phyloP scores from a whole-genome alignment of 192 early-diverging fungal genomes.

The Coemansia sp. region DNA sequence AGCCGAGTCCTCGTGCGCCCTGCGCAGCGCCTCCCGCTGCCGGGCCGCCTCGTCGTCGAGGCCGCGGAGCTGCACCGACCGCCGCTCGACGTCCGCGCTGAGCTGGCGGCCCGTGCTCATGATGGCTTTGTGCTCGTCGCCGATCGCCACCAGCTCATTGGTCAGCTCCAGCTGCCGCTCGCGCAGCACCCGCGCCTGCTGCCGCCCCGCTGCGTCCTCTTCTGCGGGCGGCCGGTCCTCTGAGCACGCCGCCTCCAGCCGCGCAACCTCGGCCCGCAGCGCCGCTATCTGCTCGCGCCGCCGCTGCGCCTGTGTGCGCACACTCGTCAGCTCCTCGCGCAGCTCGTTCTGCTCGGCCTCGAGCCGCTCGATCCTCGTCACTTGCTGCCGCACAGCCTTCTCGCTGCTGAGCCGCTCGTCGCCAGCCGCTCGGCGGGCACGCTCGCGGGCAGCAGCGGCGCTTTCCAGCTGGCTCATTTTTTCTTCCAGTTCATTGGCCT shows the following conservation, averaged over 20 bases:
- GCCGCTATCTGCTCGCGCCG: conserved; percentile 37
- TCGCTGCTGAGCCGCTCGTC: conserved; percentile 12
- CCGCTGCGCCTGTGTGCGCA: conserved; percentile 37
- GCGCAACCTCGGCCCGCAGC: conserved; percentile 39
- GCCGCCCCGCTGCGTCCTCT: conserved; percentile 20
- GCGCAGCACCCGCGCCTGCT: conserved; percentile 3
- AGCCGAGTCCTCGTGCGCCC: conserved; percentile 55
- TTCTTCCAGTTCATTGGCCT: conserved; percentile 15
- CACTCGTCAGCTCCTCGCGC: conserved; percentile 22
- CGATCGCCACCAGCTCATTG: conserved; percentile 42
- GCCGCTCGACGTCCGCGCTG: conserved; percentile 29
- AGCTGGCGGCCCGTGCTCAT: conserved; percentile 26
- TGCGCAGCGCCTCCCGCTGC: conserved; percentile 57
- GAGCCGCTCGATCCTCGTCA: conserved; percentile 15
- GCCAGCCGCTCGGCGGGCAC: conserved; percentile 6
- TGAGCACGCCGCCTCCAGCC: conserved; percentile 24
- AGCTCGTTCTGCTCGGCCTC: conserved; percentile 33
- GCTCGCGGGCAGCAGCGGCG: conserved; percentile 16
- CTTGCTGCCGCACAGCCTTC: conserved; percentile 13
- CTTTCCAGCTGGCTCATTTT: conserved; percentile 43
- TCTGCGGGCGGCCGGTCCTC: conserved; percentile 19
- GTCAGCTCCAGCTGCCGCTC: conserved; percentile 39
- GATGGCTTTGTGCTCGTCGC: conserved; percentile 49
- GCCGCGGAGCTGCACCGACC: conserved; percentile 51
- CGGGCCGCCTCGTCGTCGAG: conserved; percentile 61